Base-by-base conservation (phyloP, 257 asterid species). In the Solanum pinnatisectum region DNA sequence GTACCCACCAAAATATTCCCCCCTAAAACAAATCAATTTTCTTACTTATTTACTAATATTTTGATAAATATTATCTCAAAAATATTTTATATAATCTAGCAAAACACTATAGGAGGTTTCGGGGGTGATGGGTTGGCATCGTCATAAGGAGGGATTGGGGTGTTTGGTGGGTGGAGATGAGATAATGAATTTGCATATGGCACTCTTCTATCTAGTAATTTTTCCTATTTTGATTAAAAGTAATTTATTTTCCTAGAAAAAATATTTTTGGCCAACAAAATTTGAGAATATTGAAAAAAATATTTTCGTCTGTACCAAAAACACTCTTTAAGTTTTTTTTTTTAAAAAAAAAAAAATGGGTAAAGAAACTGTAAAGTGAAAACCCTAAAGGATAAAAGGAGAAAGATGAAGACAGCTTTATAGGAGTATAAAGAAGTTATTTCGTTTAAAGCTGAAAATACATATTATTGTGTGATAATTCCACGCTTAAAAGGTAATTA, bases 351-450 rank as follows among this genome's bases (percentile, higher is more conserved):
- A 1, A 52, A 52, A 18, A 56, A 1, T 56, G 0, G 49, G 71
- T 76, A 84, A 60, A 88, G 84, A 87, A 70, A 82, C 63, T 46
- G 18, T 46, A 78, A 52, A 79, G 35, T 40, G 67, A 83, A 84
- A 87, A 49, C 71, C 83, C 76, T 77, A 78, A 76, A 36, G 23
- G 67, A 77, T 79, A 30, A 56, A 88, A 81, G 70, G 84, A 39
- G 27, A 88, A 87, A 84, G 79, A 73, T 33, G 86, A 88, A 87
- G 81, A 40, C 81, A 73, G 10, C 81, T 56, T 87, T 82, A 11
- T 12, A 46, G 25, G 65, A 14, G 37, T 85, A 46, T 10, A 83
- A 78, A 73, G 46, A 39, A 82, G 70, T 59, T 30, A 4, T 85
- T 71, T 78, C 77, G 63, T 39, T 11, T 46, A 59, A 9, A 16